phyloP scores from a whole-genome alignment of 768 basidiomycete genomes.

The Hortiboletus campestris region DNA sequence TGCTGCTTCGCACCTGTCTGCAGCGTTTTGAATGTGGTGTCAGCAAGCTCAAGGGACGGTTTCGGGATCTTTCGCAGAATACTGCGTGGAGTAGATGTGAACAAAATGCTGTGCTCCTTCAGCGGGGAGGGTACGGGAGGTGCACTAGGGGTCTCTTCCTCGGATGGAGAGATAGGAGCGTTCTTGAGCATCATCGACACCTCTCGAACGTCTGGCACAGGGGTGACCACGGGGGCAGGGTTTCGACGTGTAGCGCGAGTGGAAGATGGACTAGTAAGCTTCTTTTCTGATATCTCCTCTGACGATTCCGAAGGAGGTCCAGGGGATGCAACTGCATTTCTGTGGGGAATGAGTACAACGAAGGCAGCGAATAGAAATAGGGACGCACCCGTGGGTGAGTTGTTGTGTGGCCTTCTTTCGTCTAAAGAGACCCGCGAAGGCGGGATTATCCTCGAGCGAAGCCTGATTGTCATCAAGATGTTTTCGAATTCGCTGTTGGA shows the following conservation, averaged over 20 bases:
- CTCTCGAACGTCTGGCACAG: slow-evolving; percentile 47
- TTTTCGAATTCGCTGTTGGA: slow-evolving; percentile 59
- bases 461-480: slow-evolving; percentile 57
- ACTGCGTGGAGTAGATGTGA: slow-evolving; percentile 29
- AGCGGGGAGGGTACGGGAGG: slow-evolving; percentile 12
- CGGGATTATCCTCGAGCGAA: slow-evolving; percentile 54
- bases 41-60: slow-evolving; percentile 21
- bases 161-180: slow-evolving; percentile 39
- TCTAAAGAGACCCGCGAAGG: slow-evolving; percentile 54
- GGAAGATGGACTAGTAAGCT: slow-evolving; percentile 15
- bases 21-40: slow-evolving; percentile 21
- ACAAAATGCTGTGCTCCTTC: slow-evolving; percentile 12
- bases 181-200: slow-evolving; percentile 54
- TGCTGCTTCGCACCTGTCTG: slow-evolving; percentile 19
- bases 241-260: slow-evolving; percentile 24
- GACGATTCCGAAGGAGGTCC: background rate
- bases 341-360: background rate
- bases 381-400: slow-evolving; percentile 11
- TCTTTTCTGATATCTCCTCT: slow-evolving; percentile 17
- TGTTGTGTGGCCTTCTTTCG: slow-evolving; percentile 35
- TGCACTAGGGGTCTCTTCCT: slow-evolving; percentile 7
- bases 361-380: background rate
- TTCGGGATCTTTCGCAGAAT: slow-evolving; percentile 23
- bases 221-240: slow-evolving; percentile 40
- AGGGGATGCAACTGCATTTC: slow-evolving; percentile 20